Evolutionary conservation across 2,329 filamentous ascomycete genomes (phyloP).

Genomic region (Sporothrix brasiliensis): DNA sequence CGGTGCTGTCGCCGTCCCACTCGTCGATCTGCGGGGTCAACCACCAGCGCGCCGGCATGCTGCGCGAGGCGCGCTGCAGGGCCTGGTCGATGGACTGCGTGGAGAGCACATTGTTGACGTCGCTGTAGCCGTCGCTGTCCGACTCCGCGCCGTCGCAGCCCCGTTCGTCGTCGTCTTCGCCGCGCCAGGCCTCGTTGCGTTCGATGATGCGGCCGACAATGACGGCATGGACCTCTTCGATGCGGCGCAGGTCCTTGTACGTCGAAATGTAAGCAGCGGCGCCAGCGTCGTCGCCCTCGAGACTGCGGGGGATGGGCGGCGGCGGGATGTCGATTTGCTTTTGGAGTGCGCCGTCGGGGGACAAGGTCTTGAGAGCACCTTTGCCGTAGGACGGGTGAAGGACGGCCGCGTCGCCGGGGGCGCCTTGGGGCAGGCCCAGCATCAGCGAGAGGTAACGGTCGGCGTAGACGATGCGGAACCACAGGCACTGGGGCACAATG

Average conservation of each 20-base stretch:
- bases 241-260: constrained; percentile 37
- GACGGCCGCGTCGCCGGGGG: constrained; percentile 30
- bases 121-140: constrained; percentile 38
- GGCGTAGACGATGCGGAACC: constrained; percentile 51
- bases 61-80: constrained; percentile 44
- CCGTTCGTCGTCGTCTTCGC: constrained; percentile 25
- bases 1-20: constrained; percentile 3
- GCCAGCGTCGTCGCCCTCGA: not conserved
- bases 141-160: not conserved
- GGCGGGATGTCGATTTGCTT: not conserved
- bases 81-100: constrained; percentile 46
- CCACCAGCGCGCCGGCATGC: constrained; percentile 52
- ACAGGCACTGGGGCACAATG: constrained; percentile 47
- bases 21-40: constrained; percentile 36
- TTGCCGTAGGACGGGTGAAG: not conserved
- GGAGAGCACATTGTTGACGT: constrained; percentile 37
- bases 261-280: not conserved
- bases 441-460: constrained; percentile 56
- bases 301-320: not conserved
- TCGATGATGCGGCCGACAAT: constrained; percentile 47
- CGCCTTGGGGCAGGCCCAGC: constrained; percentile 51
- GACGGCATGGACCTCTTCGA: constrained; percentile 44
- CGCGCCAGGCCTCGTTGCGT: constrained; percentile 39
- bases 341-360: not conserved
- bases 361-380: not conserved